A percentile compares a stretch with the other conserved stretches of the same genome.
These are phyloP conservation scores for Gossypium thurberi DNA, from an alignment of 345 rosid species.

Conservation along the genomic window DNA sequence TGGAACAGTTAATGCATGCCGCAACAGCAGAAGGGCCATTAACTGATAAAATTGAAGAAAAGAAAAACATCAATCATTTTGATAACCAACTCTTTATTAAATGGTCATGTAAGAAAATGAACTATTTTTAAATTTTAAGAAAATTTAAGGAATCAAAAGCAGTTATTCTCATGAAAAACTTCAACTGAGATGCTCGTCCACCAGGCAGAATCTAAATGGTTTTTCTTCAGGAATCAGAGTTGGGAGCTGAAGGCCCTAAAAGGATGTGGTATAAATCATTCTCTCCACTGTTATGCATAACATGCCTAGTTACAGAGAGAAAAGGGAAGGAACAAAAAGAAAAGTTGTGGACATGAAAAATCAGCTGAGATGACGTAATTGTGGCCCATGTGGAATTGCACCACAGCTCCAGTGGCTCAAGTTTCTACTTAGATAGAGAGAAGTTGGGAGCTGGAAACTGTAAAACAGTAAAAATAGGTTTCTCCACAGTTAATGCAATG, in stretches of 20 bases:
- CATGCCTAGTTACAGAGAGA: not conserved
- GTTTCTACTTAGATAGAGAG: not conserved
- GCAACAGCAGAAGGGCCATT: constrained; percentile 75
- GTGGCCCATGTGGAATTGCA: not conserved
- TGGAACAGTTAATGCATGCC: constrained; percentile 63
- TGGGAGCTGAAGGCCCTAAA: constrained; percentile 1
- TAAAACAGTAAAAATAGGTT: not conserved
- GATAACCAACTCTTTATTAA: constrained; percentile 1
- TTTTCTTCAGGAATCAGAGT: not conserved
- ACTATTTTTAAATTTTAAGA: not conserved
- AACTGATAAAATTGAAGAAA: constrained; percentile 32
- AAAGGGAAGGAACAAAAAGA: not conserved
- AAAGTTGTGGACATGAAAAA: not conserved
- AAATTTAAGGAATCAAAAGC: not conserved
- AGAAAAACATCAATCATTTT: not conserved
- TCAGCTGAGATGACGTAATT: not conserved
- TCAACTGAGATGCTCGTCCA: not conserved
- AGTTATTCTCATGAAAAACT: not conserved
- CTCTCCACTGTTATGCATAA: not conserved
- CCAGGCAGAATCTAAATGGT: not conserved
- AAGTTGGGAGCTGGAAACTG: not conserved
- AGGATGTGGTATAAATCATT: not conserved
- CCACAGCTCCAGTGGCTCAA: not conserved
- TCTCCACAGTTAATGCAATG: not conserved
- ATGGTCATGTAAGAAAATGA: constrained; percentile 4